These are phyloP conservation scores for Pythium brassicae DNA, from an alignment of 352 stramenopile species.

Conservation along the genomic window DNA sequence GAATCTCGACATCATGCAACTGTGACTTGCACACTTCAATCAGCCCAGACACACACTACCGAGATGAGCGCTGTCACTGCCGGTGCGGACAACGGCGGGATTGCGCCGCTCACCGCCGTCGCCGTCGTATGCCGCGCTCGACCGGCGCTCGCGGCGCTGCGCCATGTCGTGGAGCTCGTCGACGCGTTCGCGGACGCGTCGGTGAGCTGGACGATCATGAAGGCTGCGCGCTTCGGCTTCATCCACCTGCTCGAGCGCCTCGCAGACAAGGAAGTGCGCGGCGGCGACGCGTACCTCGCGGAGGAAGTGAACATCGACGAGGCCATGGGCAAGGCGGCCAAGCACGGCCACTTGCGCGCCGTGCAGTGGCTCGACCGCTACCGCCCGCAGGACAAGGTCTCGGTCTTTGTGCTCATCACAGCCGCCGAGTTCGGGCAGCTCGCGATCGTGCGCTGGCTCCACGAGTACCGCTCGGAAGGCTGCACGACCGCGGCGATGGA, in stretches of 20 bases:
- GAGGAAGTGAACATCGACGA: conserved; percentile 30
- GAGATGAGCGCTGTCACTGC: not conserved
- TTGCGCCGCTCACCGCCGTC: conserved; percentile 14
- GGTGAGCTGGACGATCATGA: conserved; percentile 31
- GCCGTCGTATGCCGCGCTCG: conserved; percentile 17
- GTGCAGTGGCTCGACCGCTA: conserved; percentile 30
- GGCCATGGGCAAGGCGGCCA: conserved; percentile 32
- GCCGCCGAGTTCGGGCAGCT: conserved; percentile 29
- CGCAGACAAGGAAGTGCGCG: conserved; percentile 14
- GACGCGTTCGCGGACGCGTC: conserved; percentile 32
- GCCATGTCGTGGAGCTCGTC: conserved; percentile 36
- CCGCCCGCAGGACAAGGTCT: conserved; percentile 23
- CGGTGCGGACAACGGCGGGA: not conserved
- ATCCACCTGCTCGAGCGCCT: conserved; percentile 38
- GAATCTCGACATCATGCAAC: too few relatives aligned
- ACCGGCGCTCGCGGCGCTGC: conserved; percentile 19
- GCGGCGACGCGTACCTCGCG: conserved; percentile 4
- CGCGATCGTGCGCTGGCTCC: conserved; percentile 30
- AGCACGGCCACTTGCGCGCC: conserved; percentile 22
- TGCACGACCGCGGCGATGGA: conserved; percentile 35
- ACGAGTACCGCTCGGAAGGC: conserved; percentile 18
- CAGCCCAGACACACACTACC: not conserved
- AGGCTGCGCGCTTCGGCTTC: conserved; percentile 27
- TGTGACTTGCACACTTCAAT: too few relatives aligned
- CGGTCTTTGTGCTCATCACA: conserved; percentile 36